phyloP scores from a whole-genome alignment of 345 rosid genomes.

The Tarenaya hassleriana region DNA sequence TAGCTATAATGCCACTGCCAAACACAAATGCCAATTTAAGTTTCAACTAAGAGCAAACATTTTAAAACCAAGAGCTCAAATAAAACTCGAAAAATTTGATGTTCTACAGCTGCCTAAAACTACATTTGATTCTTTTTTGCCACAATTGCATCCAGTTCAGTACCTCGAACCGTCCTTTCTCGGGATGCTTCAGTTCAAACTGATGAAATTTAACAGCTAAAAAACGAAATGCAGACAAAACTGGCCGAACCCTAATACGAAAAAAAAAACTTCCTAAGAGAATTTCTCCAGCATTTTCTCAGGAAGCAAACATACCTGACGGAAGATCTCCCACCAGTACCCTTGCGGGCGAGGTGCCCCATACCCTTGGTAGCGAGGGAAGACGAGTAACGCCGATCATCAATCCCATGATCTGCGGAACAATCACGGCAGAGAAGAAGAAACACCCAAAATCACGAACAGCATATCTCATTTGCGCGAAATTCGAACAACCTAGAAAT shows the following conservation, averaged over 20 bases:
- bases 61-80: background rate
- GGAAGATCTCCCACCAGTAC: constrained; percentile 98
- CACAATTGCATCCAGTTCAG: background rate
- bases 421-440: constrained; percentile 2
- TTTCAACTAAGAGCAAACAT: background rate
- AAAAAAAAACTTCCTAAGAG: constrained; percentile 2
- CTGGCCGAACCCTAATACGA: background rate
- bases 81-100: background rate
- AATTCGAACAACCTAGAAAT: constrained; percentile 14
- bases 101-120: background rate
- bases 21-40: constrained; percentile 8
- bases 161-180: constrained; percentile 1
- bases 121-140: constrained; percentile 5
- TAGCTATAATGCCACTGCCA: constrained; percentile 85
- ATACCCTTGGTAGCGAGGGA: constrained; percentile 60
- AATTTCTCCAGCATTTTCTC: constrained; percentile 5
- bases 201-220: background rate
- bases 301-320: constrained; percentile 52
- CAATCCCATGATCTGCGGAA: constrained; percentile 49
- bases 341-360: constrained; percentile 89
- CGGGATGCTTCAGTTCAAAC: background rate
- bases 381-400: constrained; percentile 54
- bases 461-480: background rate
- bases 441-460: background rate
- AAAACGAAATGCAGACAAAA: constrained; percentile 9